A percentile compares a stretch with the other conserved stretches of the same genome.
These are phyloP conservation scores for Silene uniflora DNA, from an alignment of 148 eudicot genomes.

Conservation along the genomic window DNA sequence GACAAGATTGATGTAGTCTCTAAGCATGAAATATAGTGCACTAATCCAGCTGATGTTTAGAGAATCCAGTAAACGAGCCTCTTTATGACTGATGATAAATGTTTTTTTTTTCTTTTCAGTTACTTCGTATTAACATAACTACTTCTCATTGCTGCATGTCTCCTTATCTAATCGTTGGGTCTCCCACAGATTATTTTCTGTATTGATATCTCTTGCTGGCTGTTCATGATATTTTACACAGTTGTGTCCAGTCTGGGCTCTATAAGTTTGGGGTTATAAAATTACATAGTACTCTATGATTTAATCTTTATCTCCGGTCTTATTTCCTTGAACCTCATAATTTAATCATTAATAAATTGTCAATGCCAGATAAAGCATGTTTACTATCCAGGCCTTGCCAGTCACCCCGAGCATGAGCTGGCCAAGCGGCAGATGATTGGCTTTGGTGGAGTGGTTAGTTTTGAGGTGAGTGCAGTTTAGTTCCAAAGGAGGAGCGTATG, in stretches of 20 bases:
- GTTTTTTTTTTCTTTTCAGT: background rate
- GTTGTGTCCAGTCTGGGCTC: background rate
- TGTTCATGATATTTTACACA: background rate
- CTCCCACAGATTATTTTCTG: background rate
- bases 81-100: background rate
- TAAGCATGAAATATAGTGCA: too few species aligned
- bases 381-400: conserved; percentile 85
- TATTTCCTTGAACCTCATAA: background rate
- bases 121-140: background rate
- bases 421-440: conserved; percentile 90
- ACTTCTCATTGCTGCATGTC: background rate
- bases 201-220: background rate
- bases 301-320: background rate
- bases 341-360: background rate
- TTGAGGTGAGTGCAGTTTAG: conserved; percentile 62
- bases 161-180: background rate
- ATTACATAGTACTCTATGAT: background rate
- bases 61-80: background rate
- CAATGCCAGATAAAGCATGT: conserved; percentile 66
- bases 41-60: background rate
- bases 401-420: conserved; percentile 88
- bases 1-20: too few species aligned
- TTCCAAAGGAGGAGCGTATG: background rate
- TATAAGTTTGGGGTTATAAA: background rate
- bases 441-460: conserved; percentile 95